These are phyloP conservation scores for Periconia macrospinosa DNA, from an alignment of 2,329 filamentous ascomycete species.

Conservation along the genomic window DNA sequence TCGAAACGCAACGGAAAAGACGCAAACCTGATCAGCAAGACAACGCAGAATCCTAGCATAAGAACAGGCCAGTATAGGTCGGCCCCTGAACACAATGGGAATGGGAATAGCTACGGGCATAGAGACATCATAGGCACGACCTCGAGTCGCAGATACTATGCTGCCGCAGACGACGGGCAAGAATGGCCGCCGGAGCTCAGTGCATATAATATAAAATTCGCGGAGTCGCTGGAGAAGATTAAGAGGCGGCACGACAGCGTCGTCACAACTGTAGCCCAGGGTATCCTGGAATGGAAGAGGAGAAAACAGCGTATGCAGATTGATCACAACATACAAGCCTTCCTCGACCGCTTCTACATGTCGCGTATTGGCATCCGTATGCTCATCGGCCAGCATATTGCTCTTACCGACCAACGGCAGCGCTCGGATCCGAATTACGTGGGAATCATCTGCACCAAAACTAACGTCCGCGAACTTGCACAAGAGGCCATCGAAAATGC, in stretches of 20 bases:
- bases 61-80: conserved; percentile 77
- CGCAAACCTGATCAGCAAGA: conserved; percentile 73
- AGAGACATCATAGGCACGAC: conserved; percentile 52
- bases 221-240: conserved; percentile 86
- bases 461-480: conserved; percentile 91
- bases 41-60: conserved; percentile 88
- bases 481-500: conserved; percentile 98
- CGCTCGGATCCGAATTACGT: conserved; percentile 91
- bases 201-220: conserved; percentile 90
- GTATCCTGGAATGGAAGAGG: conserved; percentile 97
- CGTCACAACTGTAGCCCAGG: conserved; percentile 96
- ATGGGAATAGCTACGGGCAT: conserved; percentile 51
- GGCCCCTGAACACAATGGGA: conserved; percentile 52
- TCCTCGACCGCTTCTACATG: conserved; percentile 99
- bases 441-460: conserved; percentile 98
- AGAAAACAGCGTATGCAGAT: conserved; percentile 97
- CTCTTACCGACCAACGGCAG: conserved; percentile 88
- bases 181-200: conserved; percentile 94
- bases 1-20: conserved; percentile 60
- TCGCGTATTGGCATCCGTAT: conserved; percentile 98
- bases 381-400: conserved; percentile 98
- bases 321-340: conserved; percentile 94
- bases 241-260: conserved; percentile 96
- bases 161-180: conserved; percentile 81
- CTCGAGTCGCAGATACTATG: conserved; percentile 75